Base-by-base conservation (phyloP, 306 rosid species). In the Inga laurina region DNA sequence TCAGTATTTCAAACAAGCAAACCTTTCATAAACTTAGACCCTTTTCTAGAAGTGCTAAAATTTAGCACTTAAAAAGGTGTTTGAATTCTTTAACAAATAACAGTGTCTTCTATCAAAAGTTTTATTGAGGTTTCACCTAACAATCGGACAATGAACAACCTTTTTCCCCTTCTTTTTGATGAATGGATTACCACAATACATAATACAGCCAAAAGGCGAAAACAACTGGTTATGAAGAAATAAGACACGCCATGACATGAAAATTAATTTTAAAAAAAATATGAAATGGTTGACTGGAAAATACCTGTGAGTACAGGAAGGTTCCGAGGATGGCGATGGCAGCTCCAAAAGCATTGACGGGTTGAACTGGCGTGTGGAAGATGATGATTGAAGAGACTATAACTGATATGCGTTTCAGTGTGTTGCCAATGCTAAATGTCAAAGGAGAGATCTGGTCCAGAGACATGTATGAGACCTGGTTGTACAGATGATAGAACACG, bases 381-480 rank as follows among this genome's bases (percentile, higher is more conserved):
- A 96, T 96, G 86, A 93, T 96, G 86, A 96, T 93, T 52, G 98
- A 96, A 71, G 99, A 93, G 57, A 96, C 97, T 3, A 93, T 96
- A 77, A 96, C 99, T 0, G 99, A 96, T 69, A 96, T 96, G 69
- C 99, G 96, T 84, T 96, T 96, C 99, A 96, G 93, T 89, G 99
- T 96, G 92, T 96, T 96, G 62, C 99, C 99, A 11, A 96, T 49
- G 90, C 99, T 96, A 74, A 96, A 93, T 21, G 99, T 96, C 90
- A 96, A 90, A 59, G 98, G 99, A 82, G 99, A 96, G 82, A 96
- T 96, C 93, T 96, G 87, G 10, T 96, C 99, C 83, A 96, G 86
- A 70, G 99, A 96, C 99, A 96, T 96, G 90, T 96, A 96, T 44
- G 99, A 96, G 34, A 96, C 99, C 74, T 93, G 99, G 86, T 96